These are phyloP conservation scores for Berberis vulgaris DNA, from an alignment of 164 flowering plant species.

Conservation along the genomic window DNA sequence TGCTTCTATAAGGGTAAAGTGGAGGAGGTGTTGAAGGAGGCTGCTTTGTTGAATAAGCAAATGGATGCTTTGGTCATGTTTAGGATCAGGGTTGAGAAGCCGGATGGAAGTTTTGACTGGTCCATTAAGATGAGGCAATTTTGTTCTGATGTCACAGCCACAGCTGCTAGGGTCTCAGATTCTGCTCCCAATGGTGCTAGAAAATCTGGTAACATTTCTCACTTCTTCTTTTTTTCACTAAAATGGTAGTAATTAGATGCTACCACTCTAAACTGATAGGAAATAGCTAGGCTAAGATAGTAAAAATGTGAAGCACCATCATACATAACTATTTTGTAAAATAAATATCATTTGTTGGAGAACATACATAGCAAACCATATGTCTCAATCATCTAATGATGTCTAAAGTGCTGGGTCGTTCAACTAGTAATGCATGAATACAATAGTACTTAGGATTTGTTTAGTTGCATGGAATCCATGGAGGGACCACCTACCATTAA, in stretches of 20 bases:
- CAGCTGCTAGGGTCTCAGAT: constrained; percentile 18
- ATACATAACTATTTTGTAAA: too few relatives aligned
- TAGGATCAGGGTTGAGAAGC: too few relatives aligned
- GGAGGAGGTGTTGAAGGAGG: neutral
- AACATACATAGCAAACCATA: too few relatives aligned
- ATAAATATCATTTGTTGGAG: too few relatives aligned
- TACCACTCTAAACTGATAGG: neutral
- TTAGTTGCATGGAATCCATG: too few relatives aligned
- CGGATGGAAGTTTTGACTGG: constrained; percentile 11
- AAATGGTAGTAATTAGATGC: neutral
- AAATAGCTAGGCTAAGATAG: neutral
- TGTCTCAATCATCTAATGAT: too few relatives aligned
- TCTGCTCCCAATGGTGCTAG: constrained; percentile 14
- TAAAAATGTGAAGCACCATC: neutral
- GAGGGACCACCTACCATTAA: too few relatives aligned
- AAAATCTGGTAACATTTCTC: neutral
- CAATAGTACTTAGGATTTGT: too few relatives aligned
- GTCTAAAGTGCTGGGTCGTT: too few relatives aligned
- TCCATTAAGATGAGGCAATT: constrained; percentile 19
- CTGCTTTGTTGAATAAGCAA: too few relatives aligned
- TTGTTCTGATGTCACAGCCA: constrained; percentile 21
- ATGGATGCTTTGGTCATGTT: too few relatives aligned
- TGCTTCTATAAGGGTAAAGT: constrained; percentile 48
- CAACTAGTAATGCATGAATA: too few relatives aligned
- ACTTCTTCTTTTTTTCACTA: neutral